Evolutionary conservation across 2,329 filamentous ascomycete genomes (phyloP).

Genomic region (Beauveria pseudobassiana): DNA sequence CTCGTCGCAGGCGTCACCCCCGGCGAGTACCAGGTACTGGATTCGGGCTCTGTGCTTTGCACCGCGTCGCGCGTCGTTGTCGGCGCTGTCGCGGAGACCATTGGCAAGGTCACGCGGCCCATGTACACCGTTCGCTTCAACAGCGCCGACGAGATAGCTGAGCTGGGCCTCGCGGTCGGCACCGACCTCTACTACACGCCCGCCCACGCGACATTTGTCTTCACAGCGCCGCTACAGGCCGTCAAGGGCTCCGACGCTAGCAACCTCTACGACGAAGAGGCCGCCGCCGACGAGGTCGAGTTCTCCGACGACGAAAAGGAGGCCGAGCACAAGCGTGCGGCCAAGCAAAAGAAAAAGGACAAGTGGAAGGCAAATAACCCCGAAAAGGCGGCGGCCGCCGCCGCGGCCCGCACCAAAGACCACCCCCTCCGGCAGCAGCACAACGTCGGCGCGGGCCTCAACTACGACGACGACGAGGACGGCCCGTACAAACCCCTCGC

Average conservation of each 20-base stretch:
- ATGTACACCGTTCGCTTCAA: conserved; percentile 77
- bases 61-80: conserved; percentile 67
- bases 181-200: conserved; percentile 73
- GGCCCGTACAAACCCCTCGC: conserved; percentile 65
- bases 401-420: conserved; percentile 23
- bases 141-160: conserved; percentile 58
- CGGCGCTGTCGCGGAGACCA: conserved; percentile 74
- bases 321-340: conserved; percentile 64
- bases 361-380: conserved; percentile 35
- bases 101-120: conserved; percentile 79
- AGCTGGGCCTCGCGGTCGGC: conserved; percentile 60
- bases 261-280: conserved; percentile 90
- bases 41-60: conserved; percentile 77
- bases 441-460: conserved; percentile 40
- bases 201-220: conserved; percentile 72
- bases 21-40: conserved; percentile 78
- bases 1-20: conserved; percentile 72
- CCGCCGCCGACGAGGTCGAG: conserved; percentile 77
- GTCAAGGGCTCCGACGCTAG: conserved; percentile 89
- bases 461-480: conserved; percentile 57
- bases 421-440: conserved; percentile 34
- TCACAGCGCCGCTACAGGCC: conserved; percentile 72
- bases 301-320: conserved; percentile 97
- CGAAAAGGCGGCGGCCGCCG: conserved; percentile 29
- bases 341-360: conserved; percentile 59